Percentiles rank a stretch among this genome's conserved stretches.
Conservation (phyloP, 2,329 filamentous ascomycete species). For the Botryotinia calthae region DNA sequence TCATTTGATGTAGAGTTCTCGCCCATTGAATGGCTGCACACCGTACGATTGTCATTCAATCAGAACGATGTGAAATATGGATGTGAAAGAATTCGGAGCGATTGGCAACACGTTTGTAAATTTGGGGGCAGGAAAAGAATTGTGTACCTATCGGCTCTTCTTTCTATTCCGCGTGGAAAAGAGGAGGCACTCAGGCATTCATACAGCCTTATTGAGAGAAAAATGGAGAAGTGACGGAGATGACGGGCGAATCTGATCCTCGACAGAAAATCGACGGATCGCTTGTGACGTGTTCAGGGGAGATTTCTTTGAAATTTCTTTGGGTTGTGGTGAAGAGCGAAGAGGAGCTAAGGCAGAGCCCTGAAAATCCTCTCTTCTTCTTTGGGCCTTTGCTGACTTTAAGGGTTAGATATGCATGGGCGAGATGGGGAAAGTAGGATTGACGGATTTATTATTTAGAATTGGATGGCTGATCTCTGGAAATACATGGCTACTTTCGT, state of each 20-base stretch:
- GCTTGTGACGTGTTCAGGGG: constrained; percentile 17
- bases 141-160: constrained; percentile 17
- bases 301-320: not conserved
- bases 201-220: not conserved
- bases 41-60: not conserved
- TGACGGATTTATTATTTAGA: not conserved
- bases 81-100: not conserved
- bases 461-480: not conserved
- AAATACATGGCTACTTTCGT: not conserved
- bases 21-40: not conserved
- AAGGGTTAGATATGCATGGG: not conserved
- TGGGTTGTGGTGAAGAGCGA: not conserved
- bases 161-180: not conserved
- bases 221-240: not conserved
- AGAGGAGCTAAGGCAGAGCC: not conserved
- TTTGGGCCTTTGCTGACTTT: not conserved
- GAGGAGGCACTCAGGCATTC: not conserved
- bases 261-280: not conserved
- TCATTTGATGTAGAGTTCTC: constrained; percentile 3
- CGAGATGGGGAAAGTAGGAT: not conserved
- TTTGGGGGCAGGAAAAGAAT: not conserved
- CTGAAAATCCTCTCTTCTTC: constrained; percentile 7
- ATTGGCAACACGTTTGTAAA: constrained; percentile 16
- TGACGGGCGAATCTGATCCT: not conserved
- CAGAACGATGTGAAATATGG: not conserved